Conservation (phyloP, 176 grass and related monocot genomes). For the Bromus sterilis region DNA sequence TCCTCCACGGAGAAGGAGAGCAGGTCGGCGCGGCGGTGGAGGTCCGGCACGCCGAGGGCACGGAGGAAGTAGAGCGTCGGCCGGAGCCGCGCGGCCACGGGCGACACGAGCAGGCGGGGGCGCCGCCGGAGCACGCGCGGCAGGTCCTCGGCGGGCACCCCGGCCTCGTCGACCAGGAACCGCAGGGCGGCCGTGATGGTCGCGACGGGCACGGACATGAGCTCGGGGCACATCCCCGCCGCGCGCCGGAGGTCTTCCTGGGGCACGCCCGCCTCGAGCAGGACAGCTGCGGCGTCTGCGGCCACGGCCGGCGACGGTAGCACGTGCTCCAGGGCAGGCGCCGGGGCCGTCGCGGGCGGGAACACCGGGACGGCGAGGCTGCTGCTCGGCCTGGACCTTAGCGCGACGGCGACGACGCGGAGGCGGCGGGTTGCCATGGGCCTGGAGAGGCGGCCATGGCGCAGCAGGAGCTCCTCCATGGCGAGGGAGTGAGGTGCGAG, state of each 20-base stretch:
- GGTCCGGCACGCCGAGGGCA: conserved; percentile 50
- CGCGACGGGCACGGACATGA: conserved; percentile 42
- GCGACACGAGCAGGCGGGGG: conserved; percentile 70
- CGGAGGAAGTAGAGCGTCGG: conserved; percentile 88
- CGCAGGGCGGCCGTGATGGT: conserved; percentile 40
- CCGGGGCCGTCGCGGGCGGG: neutral
- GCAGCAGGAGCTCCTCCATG: conserved; percentile 60
- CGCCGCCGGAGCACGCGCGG: conserved; percentile 51
- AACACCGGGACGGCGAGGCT: conserved; percentile 26
- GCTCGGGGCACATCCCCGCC: conserved; percentile 80
- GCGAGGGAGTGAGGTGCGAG: neutral
- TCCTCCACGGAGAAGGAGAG: conserved; percentile 91
- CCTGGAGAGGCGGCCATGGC: conserved; percentile 25
- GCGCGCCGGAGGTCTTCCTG: conserved; percentile 57
- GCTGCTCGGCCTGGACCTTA: conserved; percentile 30
- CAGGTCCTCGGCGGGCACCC: conserved; percentile 38
- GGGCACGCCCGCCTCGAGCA: conserved; percentile 49
- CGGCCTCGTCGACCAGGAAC: conserved; percentile 51
- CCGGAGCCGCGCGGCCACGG: conserved; percentile 48
- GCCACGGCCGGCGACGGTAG: conserved; percentile 27
- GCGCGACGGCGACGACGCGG: conserved; percentile 24
- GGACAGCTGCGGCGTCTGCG: conserved; percentile 23
- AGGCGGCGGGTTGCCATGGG: conserved; percentile 5
- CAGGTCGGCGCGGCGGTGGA: conserved; percentile 55
- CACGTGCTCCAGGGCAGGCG: conserved; percentile 14